These are phyloP conservation scores for Debaryomyces tyrocola DNA, from an alignment of 805 yeast species.

Conservation along the genomic window DNA sequence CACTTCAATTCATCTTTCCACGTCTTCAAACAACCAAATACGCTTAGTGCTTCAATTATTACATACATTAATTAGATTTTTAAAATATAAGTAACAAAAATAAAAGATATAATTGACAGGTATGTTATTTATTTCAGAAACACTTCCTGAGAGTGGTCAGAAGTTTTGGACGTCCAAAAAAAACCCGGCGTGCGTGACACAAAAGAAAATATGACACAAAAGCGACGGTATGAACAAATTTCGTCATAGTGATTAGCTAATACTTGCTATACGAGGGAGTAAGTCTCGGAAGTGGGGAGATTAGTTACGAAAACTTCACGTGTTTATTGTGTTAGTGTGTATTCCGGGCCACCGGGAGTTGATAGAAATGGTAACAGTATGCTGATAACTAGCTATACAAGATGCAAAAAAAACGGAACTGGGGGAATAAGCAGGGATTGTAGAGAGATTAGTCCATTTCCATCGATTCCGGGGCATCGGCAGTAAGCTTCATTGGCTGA, in stretches of 20 bases:
- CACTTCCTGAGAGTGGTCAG: not conserved
- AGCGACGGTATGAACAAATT: too few species aligned
- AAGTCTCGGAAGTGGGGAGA: not conserved
- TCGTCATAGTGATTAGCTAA: not conserved
- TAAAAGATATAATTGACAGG: not conserved
- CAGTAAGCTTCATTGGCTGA: conserved; percentile 47
- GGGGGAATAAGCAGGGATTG: not conserved
- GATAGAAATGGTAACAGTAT: too few species aligned
- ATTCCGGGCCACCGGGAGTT: not conserved
- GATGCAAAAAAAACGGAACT: not conserved
- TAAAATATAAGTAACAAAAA: not conserved
- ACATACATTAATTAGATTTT: conserved; percentile 1
- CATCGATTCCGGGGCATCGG: conserved; percentile 13
- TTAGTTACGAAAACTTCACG: not conserved
- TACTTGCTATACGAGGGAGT: not conserved
- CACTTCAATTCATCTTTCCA: not conserved
- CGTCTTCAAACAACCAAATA: not conserved
- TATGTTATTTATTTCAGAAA: not conserved
- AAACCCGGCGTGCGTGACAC: not conserved
- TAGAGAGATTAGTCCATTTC: conserved; percentile 14
- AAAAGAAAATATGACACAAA: not conserved
- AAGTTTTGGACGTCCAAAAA: conserved; percentile 1
- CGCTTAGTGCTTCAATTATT: not conserved
- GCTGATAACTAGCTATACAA: not conserved
- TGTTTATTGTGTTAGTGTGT: not conserved